Percentiles rank a stretch among this genome's conserved stretches.
phyloP scores from a whole-genome alignment of 805 yeast species.

The Metschnikowia orientalis region DNA sequence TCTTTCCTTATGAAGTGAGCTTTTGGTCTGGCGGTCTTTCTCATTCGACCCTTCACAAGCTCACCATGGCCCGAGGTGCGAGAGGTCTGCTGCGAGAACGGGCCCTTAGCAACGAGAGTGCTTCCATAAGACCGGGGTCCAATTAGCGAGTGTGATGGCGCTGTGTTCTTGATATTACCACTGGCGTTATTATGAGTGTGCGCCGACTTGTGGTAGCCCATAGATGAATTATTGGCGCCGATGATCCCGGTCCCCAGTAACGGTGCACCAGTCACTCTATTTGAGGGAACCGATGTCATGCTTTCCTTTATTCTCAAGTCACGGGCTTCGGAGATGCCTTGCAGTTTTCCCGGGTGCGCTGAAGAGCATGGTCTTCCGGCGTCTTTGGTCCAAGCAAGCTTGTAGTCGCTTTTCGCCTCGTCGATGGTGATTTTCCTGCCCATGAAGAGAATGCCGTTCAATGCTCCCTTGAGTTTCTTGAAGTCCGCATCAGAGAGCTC shows the following conservation, averaged over 20 bases:
- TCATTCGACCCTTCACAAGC: conserved; percentile 54
- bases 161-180: conserved; percentile 33
- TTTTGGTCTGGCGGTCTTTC: conserved; percentile 50
- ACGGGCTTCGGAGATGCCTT: conserved; percentile 31
- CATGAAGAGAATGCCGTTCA: conserved; percentile 72
- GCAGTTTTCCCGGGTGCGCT: conserved; percentile 30
- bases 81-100: conserved; percentile 23
- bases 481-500: conserved; percentile 43
- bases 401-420: conserved; percentile 52
- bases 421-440: conserved; percentile 63
- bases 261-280: conserved; percentile 20
- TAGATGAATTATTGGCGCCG: conserved; percentile 15
- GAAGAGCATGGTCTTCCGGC: conserved; percentile 37
- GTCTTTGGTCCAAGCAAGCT: conserved; percentile 44
- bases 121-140: conserved; percentile 37
- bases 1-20: conserved; percentile 36
- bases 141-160: conserved; percentile 27
- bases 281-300: conserved; percentile 20
- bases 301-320: conserved; percentile 43
- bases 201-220: conserved; percentile 31
- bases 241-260: conserved; percentile 13
- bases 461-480: conserved; percentile 47
- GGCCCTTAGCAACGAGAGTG: conserved; percentile 26
- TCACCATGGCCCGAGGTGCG: conserved; percentile 34
- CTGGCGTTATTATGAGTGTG: conserved; percentile 31